These are phyloP conservation scores for Arabidopsis hybrid DNA, from an alignment of 441 rosid species.

Conservation along the genomic window DNA sequence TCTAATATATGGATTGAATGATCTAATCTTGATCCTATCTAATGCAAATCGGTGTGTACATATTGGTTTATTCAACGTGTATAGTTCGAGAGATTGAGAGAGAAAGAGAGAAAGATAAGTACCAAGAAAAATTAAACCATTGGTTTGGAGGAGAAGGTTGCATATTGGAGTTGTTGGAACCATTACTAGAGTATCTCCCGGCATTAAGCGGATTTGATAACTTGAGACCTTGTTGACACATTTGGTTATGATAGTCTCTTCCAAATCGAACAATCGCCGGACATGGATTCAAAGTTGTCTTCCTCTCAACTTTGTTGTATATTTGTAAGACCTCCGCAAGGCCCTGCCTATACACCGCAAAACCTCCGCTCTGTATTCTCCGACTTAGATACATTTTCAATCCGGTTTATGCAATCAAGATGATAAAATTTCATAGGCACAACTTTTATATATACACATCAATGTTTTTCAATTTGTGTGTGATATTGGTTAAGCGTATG, in stretches of 20 bases:
- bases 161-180: constrained; percentile 25
- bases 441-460: constrained; percentile 2
- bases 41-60: not conserved
- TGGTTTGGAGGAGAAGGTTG: constrained; percentile 38
- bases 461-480: constrained; percentile 26
- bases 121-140: constrained; percentile 53
- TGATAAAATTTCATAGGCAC: not conserved
- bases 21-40: not conserved
- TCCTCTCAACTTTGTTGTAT: constrained; percentile 34
- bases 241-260: constrained; percentile 29
- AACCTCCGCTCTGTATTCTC: constrained; percentile 36
- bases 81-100: not conserved
- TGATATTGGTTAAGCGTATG: constrained; percentile 41
- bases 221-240: constrained; percentile 28
- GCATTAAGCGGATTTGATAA: constrained; percentile 28
- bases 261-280: constrained; percentile 19
- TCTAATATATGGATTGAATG: not conserved
- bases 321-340: constrained; percentile 37
- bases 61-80: not conserved
- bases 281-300: constrained; percentile 26
- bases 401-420: constrained; percentile 11
- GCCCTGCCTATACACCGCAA: constrained; percentile 31
- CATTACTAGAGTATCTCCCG: constrained; percentile 21
- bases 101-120: constrained; percentile 2
- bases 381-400: constrained; percentile 29